Evolutionary conservation across 306 rosid genomes (phyloP).

Genomic region (Inga laurina): DNA sequence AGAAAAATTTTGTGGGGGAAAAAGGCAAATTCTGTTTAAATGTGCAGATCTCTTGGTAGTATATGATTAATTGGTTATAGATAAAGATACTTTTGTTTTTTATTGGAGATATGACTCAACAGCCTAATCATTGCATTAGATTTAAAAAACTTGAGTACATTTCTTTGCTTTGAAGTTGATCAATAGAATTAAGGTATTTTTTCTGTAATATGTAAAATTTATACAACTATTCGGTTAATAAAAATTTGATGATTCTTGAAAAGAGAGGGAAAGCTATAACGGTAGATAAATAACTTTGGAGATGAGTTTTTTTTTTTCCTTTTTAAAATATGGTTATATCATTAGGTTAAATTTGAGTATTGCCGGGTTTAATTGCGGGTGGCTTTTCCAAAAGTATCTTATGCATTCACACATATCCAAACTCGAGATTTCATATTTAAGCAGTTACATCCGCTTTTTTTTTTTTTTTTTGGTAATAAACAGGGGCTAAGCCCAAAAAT

Average conservation of each 20-base stretch:
- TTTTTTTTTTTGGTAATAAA: too few species aligned
- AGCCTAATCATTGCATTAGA: neutral
- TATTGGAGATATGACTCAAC: neutral
- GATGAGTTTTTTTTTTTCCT: too few species aligned
- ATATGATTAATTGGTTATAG: neutral
- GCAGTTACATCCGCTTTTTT: too few species aligned
- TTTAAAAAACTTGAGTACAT: neutral
- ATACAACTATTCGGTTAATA: neutral
- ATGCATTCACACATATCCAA: too few species aligned
- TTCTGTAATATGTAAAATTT: neutral
- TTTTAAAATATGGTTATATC: too few species aligned
- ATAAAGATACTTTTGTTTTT: neutral
- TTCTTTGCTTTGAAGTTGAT: neutral
- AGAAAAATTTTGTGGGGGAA: neutral
- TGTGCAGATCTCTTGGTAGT: neutral
- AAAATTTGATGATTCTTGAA: neutral
- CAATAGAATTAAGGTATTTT: neutral
- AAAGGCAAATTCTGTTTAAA: slow-evolving; percentile 14
- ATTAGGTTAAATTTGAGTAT: too few species aligned
- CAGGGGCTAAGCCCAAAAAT: too few species aligned
- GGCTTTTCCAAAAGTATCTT: too few species aligned
- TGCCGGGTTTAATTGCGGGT: too few species aligned
- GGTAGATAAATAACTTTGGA: neutral
- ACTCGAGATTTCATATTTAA: too few species aligned
- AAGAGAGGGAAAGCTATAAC: neutral